These are phyloP conservation scores for Gastrodia elata DNA, from an alignment of 106 monocot genomes.

Conservation along the genomic window DNA sequence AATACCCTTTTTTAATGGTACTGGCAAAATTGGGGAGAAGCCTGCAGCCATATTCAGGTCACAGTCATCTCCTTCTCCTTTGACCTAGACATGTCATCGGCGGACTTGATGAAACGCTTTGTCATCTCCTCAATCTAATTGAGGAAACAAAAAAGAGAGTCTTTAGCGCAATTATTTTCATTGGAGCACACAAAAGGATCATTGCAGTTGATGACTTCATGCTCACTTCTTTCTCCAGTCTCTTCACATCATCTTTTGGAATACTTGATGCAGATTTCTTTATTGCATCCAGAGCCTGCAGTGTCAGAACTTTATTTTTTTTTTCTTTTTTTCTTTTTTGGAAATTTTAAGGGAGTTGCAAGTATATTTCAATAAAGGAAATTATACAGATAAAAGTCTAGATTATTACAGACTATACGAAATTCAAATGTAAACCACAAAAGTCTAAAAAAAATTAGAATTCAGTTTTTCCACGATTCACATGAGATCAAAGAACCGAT, in stretches of 20 bases:
- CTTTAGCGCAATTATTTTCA: not conserved
- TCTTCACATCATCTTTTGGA: conserved; percentile 85
- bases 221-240: conserved; percentile 59
- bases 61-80: conserved; percentile 86
- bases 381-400: too few relatives aligned
- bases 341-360: too few relatives aligned
- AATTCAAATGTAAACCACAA: too few relatives aligned
- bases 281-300: conserved; percentile 80
- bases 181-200: not conserved
- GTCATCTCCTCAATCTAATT: conserved; percentile 77
- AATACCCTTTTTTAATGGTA: not conserved
- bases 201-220: not conserved
- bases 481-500: too few relatives aligned
- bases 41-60: conserved; percentile 20
- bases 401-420: too few relatives aligned
- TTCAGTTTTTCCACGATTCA: too few relatives aligned
- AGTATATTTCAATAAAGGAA: too few relatives aligned
- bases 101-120: conserved; percentile 68
- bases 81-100: conserved; percentile 86
- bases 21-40: not conserved
- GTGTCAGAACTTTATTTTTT: not conserved
- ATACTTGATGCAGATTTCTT: conserved; percentile 71
- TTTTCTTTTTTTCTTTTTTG: too few relatives aligned
- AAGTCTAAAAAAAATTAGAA: too few relatives aligned
- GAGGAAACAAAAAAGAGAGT: not conserved